Evolutionary conservation across 345 rosid species (phyloP), one percentile per base, ranked within the genome.

Genomic region (Lepidium aucheri): DNA sequence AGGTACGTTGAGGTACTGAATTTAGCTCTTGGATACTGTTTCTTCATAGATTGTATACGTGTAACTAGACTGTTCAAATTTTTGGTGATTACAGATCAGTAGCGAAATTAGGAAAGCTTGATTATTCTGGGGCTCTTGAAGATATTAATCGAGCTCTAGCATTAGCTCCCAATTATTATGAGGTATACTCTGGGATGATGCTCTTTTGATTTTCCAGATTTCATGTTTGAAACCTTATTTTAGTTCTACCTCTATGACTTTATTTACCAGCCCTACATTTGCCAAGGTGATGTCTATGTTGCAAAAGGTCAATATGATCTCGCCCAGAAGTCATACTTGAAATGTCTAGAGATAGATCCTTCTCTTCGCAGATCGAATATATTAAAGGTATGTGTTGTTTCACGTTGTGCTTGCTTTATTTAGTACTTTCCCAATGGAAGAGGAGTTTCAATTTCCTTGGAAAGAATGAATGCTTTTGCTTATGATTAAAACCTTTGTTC

Each of bases 201-300:
- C 8, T 57, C 39, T 65, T 67, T 34, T 36, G 26, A 61, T 13
- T 20, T 60, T 65, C 6, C 1, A 1, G 4, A 7, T 54, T 18
- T 52, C 45, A 13, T 36, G 6, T 41, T 42, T 13, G 56, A 41
- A 17, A 58, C 17, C 68, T 47, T 39, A 47, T 17, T 9, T 46
- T 46, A n/a, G 6, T 34, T 34, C 34, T 2, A 12, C 6, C 9
- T 74, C 39, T 40, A 17, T 72, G 49, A 14, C 2, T 64, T 22
- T 41, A 34, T 65, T 13, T 53, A 35, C 17, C 81, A 92, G 95
- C 82, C 86, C 40, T 78, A 89, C 43, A 51, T 89, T n/a, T 78
- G 90, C 60, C 84, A 89, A 80, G 98, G 96, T 65, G 95, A 92
- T 84, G 79, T 78, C 26, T 81, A 82, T 66, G 54, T 89, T 65